Base-by-base conservation (phyloP, 768 basidiomycete species). In the Candolleomyces eurysporus region DNA sequence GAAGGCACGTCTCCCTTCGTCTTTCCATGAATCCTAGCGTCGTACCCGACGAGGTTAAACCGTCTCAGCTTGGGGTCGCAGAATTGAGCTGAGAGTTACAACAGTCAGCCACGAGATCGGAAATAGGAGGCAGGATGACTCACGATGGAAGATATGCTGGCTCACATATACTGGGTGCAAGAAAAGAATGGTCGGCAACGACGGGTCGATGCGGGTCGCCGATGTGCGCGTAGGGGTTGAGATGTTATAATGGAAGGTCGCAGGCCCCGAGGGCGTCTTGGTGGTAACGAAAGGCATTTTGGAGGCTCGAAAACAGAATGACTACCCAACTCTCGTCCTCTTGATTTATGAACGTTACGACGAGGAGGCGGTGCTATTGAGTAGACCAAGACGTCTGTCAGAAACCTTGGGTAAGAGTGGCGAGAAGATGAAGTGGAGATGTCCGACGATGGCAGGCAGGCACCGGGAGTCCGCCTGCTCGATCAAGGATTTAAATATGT, bases 41-140 rank as follows among this genome's bases (percentile, higher is more conserved):
- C 75, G 30, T 77, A 55, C 21, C 69, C 67, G 21, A 79, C 67
- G 16, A 77, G 72, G 61, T 77, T 79, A 67, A 77, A 78, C 22
- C 71, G 71, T 22, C 78, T 67, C 17, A 77, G 67, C 7, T 60
- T 63, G 36, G 69, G 68, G 62, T 77, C 75, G 8, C 71, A 61
- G 48, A 78, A 77, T 62, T 78, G 76, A 42, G 67, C 76, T 76
- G 43, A 17, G 26, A 39, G 17, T 17, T 31, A 4, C 22, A 4
- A 0, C 13, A 60, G 21, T 17, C 17, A 31, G 46, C 40, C 32
- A 21, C 32, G 11, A 22, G 17, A 30, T 36, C 45, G 19, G 36
- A 31, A 19, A 56, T 22, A 39, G 26, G 16, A 22, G 13, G 52
- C 5, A 22, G 13, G 16, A 2, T 13, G 16, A 61, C 75, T 22